Evolutionary conservation across 352 stramenopile genomes (phyloP), one percentile per base, ranked within the genome.

Genomic region (Phytophthora pistaciae): DNA sequence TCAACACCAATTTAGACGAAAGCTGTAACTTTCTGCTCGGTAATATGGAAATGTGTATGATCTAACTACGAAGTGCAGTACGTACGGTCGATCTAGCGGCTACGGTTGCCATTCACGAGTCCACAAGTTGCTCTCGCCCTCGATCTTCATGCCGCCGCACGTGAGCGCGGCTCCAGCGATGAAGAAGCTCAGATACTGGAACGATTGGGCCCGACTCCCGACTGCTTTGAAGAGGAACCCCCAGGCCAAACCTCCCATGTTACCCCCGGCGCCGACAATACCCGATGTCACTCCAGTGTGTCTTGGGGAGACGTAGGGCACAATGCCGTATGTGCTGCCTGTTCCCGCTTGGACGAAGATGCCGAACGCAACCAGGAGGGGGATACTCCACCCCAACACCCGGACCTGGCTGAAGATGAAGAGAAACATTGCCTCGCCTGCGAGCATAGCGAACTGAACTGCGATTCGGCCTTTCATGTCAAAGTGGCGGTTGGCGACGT

Each of bases 341-440:
- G 66, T 66, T 4, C 69, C 65, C 25, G 84, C 72, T 18, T 85
- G 85, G 5, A 93, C 87, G 69, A 97, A 97, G 27, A 96, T 74
- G 3, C 59, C 96, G 74, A 98, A 98, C 38, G 95, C 74, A 1
- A 98, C 79, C 58, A 98, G 84, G 53, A 84, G 71, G 18, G 84
- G 65, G 54, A 98, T 95, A 31, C 90, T 70, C 66, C 70, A 66
- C 83, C 67, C 21, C 46, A 83, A 23, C 62, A 69, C 67, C 66
- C 83, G 60, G 27, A 73, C 54, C 48, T 91, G 78, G 50, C 88
- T 87, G 77, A 96, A 98, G 38, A 97, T 59, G 25, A 96, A 83
- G 9, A 98, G 74, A 29, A 94, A 75, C 13, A 84, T 49, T 29
- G 87, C 91, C 64, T 98, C 86, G 29, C 67, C 58, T 1, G 84